Conservation (phyloP, 306 rosid genomes). For the Fragaria vesca region DNA sequence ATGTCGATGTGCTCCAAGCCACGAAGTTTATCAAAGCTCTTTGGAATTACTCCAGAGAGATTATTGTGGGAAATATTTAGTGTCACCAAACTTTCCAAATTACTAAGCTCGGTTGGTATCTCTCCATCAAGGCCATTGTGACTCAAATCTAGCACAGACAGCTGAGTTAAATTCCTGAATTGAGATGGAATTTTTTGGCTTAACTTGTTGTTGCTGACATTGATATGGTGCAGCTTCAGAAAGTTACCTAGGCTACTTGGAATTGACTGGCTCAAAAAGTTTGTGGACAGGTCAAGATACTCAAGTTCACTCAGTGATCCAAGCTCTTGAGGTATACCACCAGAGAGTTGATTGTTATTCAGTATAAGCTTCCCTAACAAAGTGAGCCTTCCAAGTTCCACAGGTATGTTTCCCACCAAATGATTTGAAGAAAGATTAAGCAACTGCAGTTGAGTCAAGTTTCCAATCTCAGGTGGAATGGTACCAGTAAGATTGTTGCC, state of each 20-base stretch:
- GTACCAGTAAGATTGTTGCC: slow-evolving; percentile 35
- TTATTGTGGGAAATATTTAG: slow-evolving; percentile 41
- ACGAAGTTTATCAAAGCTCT: background rate
- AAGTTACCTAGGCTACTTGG: slow-evolving; percentile 29
- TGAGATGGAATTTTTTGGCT: slow-evolving; percentile 25
- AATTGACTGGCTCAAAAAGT: slow-evolving; percentile 28
- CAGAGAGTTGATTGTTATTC: slow-evolving; percentile 21
- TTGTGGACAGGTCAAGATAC: slow-evolving; percentile 28
- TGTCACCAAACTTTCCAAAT: slow-evolving; percentile 25
- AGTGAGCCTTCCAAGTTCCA: slow-evolving; percentile 22
- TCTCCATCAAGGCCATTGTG: slow-evolving; percentile 27
- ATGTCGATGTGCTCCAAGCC: slow-evolving; percentile 23
- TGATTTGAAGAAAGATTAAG: slow-evolving; percentile 28
- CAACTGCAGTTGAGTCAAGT: slow-evolving; percentile 8
- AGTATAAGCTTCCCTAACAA: slow-evolving; percentile 8
- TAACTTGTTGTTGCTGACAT: slow-evolving; percentile 29
- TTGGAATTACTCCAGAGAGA: slow-evolving; percentile 34
- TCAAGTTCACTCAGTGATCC: slow-evolving; percentile 19
- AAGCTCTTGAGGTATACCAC: slow-evolving; percentile 26
- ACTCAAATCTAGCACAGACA: slow-evolving; percentile 37
- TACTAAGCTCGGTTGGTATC: slow-evolving; percentile 28
- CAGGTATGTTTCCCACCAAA: slow-evolving; percentile 22
- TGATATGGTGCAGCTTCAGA: slow-evolving; percentile 22
- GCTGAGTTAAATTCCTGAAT: slow-evolving; percentile 20
- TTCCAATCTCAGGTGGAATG: slow-evolving; percentile 33